Percentiles rank a stretch among this genome's conserved stretches.
These are phyloP conservation scores for Macaranga tanarius DNA, from an alignment of 441 rosid genomes.

Conservation along the genomic window DNA sequence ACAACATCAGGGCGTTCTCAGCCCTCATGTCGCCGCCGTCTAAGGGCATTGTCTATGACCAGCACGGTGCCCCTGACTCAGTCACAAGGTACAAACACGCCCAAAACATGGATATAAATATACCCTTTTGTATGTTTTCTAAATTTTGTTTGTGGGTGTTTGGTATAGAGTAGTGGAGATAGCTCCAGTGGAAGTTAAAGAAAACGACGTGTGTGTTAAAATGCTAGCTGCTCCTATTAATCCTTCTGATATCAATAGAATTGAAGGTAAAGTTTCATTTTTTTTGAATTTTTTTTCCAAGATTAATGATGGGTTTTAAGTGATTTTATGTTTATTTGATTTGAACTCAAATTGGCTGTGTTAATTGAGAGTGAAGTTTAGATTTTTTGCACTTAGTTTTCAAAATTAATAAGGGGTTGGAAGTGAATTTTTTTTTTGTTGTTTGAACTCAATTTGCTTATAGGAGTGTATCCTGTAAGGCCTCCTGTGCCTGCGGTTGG, in stretches of 20 bases:
- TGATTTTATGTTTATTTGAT: constrained; percentile 1
- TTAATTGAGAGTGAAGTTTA: constrained; percentile 42
- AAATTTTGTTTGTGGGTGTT: not conserved
- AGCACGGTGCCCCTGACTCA: constrained; percentile 73
- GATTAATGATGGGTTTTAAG: not conserved
- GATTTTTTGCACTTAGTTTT: not conserved
- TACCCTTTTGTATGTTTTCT: not conserved
- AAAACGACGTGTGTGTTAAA: constrained; percentile 73
- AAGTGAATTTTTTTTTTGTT: not conserved
- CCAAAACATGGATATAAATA: not conserved
- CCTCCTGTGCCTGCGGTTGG: constrained; percentile 87
- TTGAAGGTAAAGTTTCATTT: constrained; percentile 63
- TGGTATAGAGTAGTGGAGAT: constrained; percentile 51
- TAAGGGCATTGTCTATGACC: constrained; percentile 77
- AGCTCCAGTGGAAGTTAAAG: constrained; percentile 76
- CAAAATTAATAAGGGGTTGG: not conserved
- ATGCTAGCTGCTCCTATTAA: constrained; percentile 93
- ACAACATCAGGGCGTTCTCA: constrained; percentile 47
- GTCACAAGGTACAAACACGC: constrained; percentile 51
- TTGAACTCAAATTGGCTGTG: constrained; percentile 14
- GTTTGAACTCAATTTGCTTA: constrained; percentile 12
- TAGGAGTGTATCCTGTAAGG: constrained; percentile 89
- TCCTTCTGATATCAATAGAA: constrained; percentile 92
- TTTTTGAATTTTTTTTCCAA: not conserved
- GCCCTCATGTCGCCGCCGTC: constrained; percentile 77